Evolutionary conservation across 2,329 filamentous ascomycete species (phyloP).

Genomic region (Penicillium sp.): DNA sequence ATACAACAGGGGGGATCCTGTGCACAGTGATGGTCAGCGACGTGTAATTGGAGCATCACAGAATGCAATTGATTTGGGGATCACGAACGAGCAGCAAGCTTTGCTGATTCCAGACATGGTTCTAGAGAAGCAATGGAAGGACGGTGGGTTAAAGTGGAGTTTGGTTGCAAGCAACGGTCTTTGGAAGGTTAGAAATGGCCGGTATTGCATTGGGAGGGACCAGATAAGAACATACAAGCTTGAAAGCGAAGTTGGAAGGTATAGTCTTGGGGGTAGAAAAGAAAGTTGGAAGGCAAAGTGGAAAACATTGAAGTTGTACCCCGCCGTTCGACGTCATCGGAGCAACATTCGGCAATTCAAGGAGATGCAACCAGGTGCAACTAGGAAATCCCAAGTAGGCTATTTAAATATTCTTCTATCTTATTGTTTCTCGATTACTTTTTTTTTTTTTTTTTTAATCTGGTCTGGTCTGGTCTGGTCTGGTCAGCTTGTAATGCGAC

Average conservation of each 20-base stretch:
- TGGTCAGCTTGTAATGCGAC: background rate
- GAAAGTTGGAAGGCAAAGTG: background rate
- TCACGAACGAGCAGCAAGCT: slow-evolving; percentile 46
- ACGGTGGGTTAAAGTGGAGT: slow-evolving; percentile 3
- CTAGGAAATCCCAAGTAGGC: background rate
- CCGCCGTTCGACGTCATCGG: slow-evolving; percentile 24
- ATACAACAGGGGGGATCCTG: slow-evolving; percentile 43
- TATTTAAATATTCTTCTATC: background rate
- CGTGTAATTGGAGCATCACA: background rate
- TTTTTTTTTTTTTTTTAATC: no score
- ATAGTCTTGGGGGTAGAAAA: background rate
- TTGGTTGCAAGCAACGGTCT: slow-evolving; percentile 19
- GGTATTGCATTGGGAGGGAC: background rate
- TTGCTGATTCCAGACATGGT: slow-evolving; percentile 44
- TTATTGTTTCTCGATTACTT: background rate
- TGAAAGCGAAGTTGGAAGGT: background rate
- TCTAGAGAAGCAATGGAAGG: slow-evolving; percentile 24
- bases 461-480: background rate
- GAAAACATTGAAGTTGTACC: slow-evolving; percentile 4
- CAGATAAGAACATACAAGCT: background rate
- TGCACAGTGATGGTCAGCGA: slow-evolving; percentile 2
- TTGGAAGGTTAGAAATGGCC: slow-evolving; percentile 23
- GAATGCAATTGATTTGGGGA: background rate
- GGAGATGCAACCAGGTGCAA: background rate
- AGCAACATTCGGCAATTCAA: slow-evolving; percentile 13